phyloP scores from a whole-genome alignment of 305 asterid genomes.

The Rubia occidens region DNA sequence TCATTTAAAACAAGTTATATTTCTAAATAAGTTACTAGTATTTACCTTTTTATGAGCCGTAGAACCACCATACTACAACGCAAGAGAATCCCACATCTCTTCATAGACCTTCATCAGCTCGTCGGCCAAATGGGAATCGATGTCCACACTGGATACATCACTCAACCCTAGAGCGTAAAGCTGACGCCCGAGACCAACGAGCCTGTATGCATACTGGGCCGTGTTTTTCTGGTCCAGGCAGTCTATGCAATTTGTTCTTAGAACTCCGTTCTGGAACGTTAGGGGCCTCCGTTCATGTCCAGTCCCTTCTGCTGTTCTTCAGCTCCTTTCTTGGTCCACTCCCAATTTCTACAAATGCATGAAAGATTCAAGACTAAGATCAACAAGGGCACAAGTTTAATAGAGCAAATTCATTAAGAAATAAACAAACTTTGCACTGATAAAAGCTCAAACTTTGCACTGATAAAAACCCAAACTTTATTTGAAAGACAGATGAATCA shows the following conservation, averaged over 20 bases:
- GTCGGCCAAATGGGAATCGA: constrained; percentile 59
- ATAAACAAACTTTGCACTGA: background rate
- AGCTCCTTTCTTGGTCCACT: constrained; percentile 30
- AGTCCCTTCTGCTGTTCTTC: background rate
- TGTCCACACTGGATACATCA: constrained; percentile 36
- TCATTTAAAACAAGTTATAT: background rate
- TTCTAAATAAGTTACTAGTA: background rate
- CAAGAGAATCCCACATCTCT: constrained; percentile 94
- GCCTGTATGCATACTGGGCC: constrained; percentile 83
- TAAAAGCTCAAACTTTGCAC: background rate
- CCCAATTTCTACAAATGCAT: constrained; percentile 2
- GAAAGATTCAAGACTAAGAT: background rate
- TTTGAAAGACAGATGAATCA: no score
- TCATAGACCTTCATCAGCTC: constrained; percentile 73
- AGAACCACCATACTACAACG: constrained; percentile 92
- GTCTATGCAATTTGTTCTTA: constrained; percentile 92
- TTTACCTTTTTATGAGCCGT: constrained; percentile 95
- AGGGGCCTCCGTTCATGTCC: constrained; percentile 23
- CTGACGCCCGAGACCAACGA: constrained; percentile 73
- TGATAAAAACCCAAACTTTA: no score
- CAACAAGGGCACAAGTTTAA: no score
- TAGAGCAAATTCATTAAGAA: background rate
- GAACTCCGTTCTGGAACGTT: constrained; percentile 65
- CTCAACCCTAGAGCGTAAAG: constrained; percentile 65
- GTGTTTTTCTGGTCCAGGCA: constrained; percentile 93